Evolutionary conservation across 169 alveolate genomes (phyloP).

Genomic region (Cryptosporidium sp.): DNA sequence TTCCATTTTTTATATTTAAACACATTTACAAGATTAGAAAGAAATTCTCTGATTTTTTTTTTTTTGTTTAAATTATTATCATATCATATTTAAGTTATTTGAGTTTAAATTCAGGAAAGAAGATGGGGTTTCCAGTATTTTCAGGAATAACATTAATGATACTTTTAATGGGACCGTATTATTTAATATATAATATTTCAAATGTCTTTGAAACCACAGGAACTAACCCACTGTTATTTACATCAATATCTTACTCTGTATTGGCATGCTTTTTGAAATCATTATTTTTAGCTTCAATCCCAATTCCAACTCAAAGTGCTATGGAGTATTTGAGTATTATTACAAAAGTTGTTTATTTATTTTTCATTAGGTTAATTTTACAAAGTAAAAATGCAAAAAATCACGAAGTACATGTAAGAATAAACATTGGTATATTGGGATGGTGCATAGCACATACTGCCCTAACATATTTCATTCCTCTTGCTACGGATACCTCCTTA

Average conservation of each 20-base stretch:
- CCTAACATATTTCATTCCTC: conserved; percentile 47
- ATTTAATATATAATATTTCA: conserved; percentile 15
- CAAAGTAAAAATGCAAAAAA: conserved; percentile 32
- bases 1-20: too few species aligned
- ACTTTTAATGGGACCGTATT: conserved; percentile 56
- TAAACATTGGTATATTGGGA: conserved; percentile 31
- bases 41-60: neutral
- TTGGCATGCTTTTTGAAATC: conserved; percentile 31
- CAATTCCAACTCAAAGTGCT: neutral
- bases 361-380: conserved; percentile 27
- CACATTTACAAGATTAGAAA: too few species aligned
- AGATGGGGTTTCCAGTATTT: conserved; percentile 71
- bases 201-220: conserved; percentile 35
- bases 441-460: conserved; percentile 61
- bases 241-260: conserved; percentile 49
- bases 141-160: conserved; percentile 41
- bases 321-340: conserved; percentile 46
- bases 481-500: conserved; percentile 43
- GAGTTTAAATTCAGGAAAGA: neutral
- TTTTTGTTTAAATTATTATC: neutral
- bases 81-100: neutral
- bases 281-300: conserved; percentile 60
- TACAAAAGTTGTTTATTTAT: conserved; percentile 30
- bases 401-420: conserved; percentile 45
- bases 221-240: conserved; percentile 20